A percentile compares a stretch with the other conserved stretches of the same genome.
Conservation (phyloP, 73 alveolate species). For the Stentor coeruleus region DNA sequence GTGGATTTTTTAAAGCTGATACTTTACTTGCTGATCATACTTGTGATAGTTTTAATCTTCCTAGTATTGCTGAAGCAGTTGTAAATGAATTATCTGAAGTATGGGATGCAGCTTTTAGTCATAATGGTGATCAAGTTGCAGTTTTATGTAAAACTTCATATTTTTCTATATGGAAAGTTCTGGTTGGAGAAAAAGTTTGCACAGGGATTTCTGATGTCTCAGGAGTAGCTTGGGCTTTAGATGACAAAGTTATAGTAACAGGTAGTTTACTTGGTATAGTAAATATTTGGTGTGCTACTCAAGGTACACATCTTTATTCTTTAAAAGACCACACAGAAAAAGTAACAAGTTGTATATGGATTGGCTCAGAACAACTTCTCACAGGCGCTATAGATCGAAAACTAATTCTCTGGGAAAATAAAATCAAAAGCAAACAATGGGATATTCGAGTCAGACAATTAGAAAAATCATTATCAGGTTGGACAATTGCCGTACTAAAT, state of each 20-base stretch:
- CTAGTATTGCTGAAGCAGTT: constrained; percentile 31
- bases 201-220: background rate
- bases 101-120: constrained; percentile 36
- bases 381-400: constrained; percentile 32
- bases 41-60: constrained; percentile 29
- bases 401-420: constrained; percentile 37
- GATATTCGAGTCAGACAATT: constrained; percentile 1
- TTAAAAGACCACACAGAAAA: constrained; percentile 20
- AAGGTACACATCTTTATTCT: background rate
- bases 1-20: background rate
- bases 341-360: background rate
- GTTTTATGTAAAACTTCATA: constrained; percentile 21
- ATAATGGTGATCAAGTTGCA: constrained; percentile 37
- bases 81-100: constrained; percentile 31
- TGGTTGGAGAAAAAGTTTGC: background rate
- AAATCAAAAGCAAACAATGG: background rate
- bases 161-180: background rate
- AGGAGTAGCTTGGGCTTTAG: background rate
- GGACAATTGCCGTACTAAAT: background rate
- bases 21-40: constrained; percentile 39
- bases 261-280: background rate
- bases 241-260: background rate
- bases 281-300: background rate
- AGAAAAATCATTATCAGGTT: background rate
- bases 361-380: constrained; percentile 6